Evolutionary conservation across 768 basidiomycete species (phyloP).

Genomic region (Pleurotus pulmonarius): DNA sequence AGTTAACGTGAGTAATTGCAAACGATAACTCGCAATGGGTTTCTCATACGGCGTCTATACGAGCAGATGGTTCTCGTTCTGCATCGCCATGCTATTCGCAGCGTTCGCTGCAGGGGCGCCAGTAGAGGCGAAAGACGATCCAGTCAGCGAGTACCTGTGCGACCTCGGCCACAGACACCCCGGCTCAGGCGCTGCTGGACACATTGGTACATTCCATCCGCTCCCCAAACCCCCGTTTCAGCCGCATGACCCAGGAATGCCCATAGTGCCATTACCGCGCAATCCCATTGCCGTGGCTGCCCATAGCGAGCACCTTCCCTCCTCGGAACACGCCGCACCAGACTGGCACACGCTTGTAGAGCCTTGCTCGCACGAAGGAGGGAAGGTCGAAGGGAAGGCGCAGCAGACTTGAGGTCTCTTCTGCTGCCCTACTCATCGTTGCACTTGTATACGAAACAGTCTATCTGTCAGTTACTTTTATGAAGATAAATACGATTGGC

Average conservation of each 20-base stretch:
- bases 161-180: not conserved
- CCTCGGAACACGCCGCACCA: not conserved
- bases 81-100: constrained; percentile 8
- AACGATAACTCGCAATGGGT: not conserved
- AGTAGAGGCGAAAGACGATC: not conserved
- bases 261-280: constrained; percentile 11
- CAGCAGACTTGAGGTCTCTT: too few relatives aligned
- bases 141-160: not conserved
- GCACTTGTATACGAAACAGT: too few relatives aligned
- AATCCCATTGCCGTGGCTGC: not conserved
- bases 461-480: too few relatives aligned
- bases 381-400: too few relatives aligned
- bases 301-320: not conserved
- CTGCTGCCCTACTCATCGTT: too few relatives aligned
- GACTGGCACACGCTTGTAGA: constrained; percentile 4
- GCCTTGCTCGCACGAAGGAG: not conserved
- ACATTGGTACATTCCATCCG: constrained; percentile 1
- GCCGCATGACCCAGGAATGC: constrained; percentile 3
- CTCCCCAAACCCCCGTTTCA: constrained; percentile 9
- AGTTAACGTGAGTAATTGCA: not conserved
- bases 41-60: not conserved
- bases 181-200: not conserved
- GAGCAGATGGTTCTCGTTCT: constrained; percentile 3
- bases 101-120: not conserved
- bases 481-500: too few relatives aligned